phyloP scores from a whole-genome alignment of 805 yeast species.

The Wickerhamiella slavikovae region DNA sequence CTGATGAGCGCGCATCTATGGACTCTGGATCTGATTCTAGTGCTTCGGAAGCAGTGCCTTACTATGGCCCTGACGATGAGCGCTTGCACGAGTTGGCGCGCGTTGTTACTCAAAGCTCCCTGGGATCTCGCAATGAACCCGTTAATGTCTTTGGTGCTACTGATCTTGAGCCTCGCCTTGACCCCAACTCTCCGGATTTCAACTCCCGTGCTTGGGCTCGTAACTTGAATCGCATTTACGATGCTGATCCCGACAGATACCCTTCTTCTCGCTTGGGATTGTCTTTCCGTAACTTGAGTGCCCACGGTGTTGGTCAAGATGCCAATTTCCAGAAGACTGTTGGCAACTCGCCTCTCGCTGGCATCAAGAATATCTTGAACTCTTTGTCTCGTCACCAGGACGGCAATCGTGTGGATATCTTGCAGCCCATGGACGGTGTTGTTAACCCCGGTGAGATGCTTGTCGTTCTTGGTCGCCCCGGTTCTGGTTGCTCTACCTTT shows the following conservation, averaged over 20 bases:
- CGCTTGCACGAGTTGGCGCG: not conserved
- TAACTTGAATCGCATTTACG: conserved; percentile 30
- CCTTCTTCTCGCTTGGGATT: conserved; percentile 40
- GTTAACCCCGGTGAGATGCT: conserved; percentile 49
- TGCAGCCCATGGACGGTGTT: conserved; percentile 18
- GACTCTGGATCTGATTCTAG: no score
- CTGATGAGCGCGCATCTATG: no score
- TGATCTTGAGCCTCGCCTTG: conserved; percentile 25
- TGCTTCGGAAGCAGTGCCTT: no score
- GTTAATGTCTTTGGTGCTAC: conserved; percentile 12
- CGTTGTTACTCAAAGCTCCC: not conserved
- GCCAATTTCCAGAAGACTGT: conserved; percentile 50
- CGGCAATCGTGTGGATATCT: conserved; percentile 6
- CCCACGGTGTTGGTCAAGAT: conserved; percentile 36
- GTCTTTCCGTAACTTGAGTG: conserved; percentile 36
- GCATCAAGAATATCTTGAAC: conserved; percentile 12
- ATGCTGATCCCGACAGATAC: conserved; percentile 38
- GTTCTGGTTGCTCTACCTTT: conserved; percentile 62
- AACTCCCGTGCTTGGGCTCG: conserved; percentile 42
- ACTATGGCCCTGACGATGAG: conserved; percentile 1
- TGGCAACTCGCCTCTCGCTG: conserved; percentile 20
- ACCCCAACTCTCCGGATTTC: conserved; percentile 39
- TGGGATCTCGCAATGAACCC: not conserved
- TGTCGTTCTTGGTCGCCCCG: conserved; percentile 52
- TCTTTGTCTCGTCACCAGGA: conserved; percentile 1